Conservation (phyloP, 805 yeast genomes). For the Pichia occidentalis region DNA sequence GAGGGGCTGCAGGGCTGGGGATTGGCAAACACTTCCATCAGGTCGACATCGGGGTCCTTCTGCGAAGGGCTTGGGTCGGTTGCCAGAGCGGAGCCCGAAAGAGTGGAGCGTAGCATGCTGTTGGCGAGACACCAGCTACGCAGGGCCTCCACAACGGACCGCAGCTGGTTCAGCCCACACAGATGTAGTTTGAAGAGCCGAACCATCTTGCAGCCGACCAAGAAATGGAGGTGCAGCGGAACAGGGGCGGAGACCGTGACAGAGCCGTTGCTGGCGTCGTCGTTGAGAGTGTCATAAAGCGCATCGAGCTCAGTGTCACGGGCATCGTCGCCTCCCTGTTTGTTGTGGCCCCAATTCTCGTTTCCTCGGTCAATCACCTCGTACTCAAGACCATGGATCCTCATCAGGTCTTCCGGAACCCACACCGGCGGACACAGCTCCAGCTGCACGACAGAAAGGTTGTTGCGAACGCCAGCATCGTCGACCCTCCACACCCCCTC, state of each 20-base stretch:
- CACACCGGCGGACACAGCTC: constrained; percentile 30
- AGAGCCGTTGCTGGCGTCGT: neutral
- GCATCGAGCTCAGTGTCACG: neutral
- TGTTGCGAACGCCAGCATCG: no score
- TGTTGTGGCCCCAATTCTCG: constrained; percentile 18
- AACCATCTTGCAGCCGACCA: constrained; percentile 27
- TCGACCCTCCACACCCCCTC: no score
- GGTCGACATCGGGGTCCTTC: no score
- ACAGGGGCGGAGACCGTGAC: no score
- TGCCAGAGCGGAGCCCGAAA: neutral
- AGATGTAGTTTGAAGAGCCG: constrained; percentile 26
- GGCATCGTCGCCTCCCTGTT: neutral
- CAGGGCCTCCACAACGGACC: constrained; percentile 17
- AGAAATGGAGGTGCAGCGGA: constrained; percentile 10
- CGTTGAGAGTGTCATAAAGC: neutral
- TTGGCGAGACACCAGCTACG: constrained; percentile 27
- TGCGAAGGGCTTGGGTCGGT: no score
- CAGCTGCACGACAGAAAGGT: constrained; percentile 21
- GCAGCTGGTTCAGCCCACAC: constrained; percentile 16
- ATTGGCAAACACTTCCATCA: no score
- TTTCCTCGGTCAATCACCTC: constrained; percentile 23
- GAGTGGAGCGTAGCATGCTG: constrained; percentile 19
- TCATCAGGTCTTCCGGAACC: constrained; percentile 28
- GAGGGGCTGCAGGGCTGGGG: no score
- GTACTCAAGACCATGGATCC: constrained; percentile 20